Evolutionary conservation across 2,329 filamentous ascomycete species (phyloP).

Genomic region (Waltergamsia citrina): DNA sequence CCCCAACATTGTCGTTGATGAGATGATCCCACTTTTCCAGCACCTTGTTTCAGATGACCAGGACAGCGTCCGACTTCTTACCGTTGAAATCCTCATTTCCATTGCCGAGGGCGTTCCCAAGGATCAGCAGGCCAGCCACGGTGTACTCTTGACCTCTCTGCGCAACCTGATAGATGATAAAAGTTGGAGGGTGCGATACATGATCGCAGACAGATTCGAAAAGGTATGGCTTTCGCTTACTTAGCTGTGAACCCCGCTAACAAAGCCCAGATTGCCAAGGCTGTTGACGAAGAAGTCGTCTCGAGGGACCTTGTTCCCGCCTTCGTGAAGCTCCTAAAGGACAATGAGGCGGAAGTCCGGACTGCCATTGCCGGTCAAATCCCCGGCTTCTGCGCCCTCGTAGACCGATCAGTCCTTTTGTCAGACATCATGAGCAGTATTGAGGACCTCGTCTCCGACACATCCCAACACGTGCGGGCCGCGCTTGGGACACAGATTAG

Average conservation of each 20-base stretch:
- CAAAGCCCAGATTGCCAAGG: constrained; percentile 74
- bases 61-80: constrained; percentile 91
- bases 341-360: constrained; percentile 94
- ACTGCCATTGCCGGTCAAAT: constrained; percentile 97
- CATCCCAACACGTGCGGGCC: constrained; percentile 92
- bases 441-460: constrained; percentile 92
- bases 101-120: constrained; percentile 97
- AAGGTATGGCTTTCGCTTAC: constrained; percentile 49
- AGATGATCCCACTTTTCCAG: constrained; percentile 99
- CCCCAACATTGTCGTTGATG: constrained; percentile 81
- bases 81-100: constrained; percentile 90
- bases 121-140: constrained; percentile 94
- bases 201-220: constrained; percentile 97
- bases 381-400: constrained; percentile 85
- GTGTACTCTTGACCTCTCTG: constrained; percentile 80
- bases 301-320: constrained; percentile 88
- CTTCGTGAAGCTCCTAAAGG: constrained; percentile 95
- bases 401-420: constrained; percentile 79
- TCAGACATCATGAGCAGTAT: constrained; percentile 96
- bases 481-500: constrained; percentile 95
- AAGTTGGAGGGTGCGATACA: constrained; percentile 98
- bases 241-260: constrained; percentile 1
- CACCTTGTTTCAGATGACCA: constrained; percentile 94
- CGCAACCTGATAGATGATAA: constrained; percentile 96
- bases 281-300: constrained; percentile 94